Percentiles rank a stretch among this genome's conserved stretches.
phyloP scores from a whole-genome alignment of 2,329 filamentous ascomycete species.

The Aspergillus nomiae region DNA sequence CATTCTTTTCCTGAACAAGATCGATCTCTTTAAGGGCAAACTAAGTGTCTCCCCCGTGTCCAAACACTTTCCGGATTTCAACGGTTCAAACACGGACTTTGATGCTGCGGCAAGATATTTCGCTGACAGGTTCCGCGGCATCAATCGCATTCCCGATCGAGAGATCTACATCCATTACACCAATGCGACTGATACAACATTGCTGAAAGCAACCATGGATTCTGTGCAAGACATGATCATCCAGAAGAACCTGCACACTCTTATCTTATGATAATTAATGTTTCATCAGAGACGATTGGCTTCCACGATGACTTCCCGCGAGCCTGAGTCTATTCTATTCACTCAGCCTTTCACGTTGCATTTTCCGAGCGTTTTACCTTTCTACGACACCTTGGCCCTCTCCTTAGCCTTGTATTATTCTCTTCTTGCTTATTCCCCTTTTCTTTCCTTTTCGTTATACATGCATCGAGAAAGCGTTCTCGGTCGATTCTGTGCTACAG shows the following conservation, averaged over 20 bases:
- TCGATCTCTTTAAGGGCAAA: conserved; percentile 81
- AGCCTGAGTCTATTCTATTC: conserved; percentile 23
- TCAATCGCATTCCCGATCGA: conserved; percentile 65
- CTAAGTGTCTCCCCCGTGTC: conserved; percentile 70
- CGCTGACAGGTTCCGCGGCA: conserved; percentile 74
- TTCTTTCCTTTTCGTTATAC: conserved; percentile 12
- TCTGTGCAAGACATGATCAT: conserved; percentile 88
- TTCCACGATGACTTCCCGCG: conserved; percentile 22
- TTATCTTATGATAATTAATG: conserved; percentile 61
- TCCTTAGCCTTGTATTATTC: conserved; percentile 13
- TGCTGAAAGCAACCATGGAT: conserved; percentile 83
- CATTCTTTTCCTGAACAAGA: conserved; percentile 85
- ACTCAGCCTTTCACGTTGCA: conserved; percentile 28
- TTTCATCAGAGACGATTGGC: conserved; percentile 8
- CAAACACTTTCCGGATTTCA: conserved; percentile 77
- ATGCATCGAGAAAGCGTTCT: conserved; percentile 23
- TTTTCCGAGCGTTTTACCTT: conserved; percentile 25
- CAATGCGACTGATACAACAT: conserved; percentile 66
- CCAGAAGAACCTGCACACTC: conserved; percentile 77
- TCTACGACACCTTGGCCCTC: conserved; percentile 5
- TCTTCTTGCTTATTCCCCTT: neutral
- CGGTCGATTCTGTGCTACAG: conserved; percentile 11
- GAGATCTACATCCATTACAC: conserved; percentile 63
- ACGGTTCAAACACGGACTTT: conserved; percentile 69
- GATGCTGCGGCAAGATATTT: conserved; percentile 79